Base-by-base conservation (phyloP, 148 eudicot species). In the Rhododendron griersonianum region DNA sequence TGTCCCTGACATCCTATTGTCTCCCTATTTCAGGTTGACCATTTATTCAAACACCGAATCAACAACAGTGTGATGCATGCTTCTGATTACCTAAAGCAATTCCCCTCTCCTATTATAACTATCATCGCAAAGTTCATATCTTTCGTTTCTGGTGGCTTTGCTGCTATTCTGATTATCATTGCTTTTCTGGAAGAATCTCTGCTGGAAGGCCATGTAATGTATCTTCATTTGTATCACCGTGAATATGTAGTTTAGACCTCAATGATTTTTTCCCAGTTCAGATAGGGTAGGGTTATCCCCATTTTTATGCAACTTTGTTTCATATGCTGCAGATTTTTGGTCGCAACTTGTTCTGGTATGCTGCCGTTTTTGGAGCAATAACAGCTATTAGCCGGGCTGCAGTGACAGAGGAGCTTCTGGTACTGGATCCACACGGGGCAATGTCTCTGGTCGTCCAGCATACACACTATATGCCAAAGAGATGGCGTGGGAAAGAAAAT, bases 181-280 rank as follows among this genome's bases (percentile, higher is more conserved):
- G 98, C 95, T 35, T 94, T 97, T 85, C 87, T 95, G 61, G 99
- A 97, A 76, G 99, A 97, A 91, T 95, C 99, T 86, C 91, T 97
- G 73, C 92, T 97, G 86, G 98, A 97, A 93, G 98, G 98, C 92
- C 99, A 97, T 93, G 99, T 97, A 97, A 94, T 85, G 23, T 86
- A n/a, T 87, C 84, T 85, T 73, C 61, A 9, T 53, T 85, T 37
- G 11, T 39, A n/a, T 67, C 48, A 23, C 23, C 2, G 39, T 63
- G 11, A 14, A 37, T 18, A 35, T 7, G 2, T 81, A n/a, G 35
- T 41, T 76, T 89, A 44, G 77, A 74, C 67, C 78, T 33, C 25
- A 55, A 39, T 47, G 14, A 80, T 80, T 55, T 30, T 67, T 48
- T 59, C 2, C 7, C 7, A 8, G 71, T 44, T 67, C 23, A 53